phyloP scores from a whole-genome alignment of 176 grass and related monocot species.

The Bolboschoenus planiculmis region DNA sequence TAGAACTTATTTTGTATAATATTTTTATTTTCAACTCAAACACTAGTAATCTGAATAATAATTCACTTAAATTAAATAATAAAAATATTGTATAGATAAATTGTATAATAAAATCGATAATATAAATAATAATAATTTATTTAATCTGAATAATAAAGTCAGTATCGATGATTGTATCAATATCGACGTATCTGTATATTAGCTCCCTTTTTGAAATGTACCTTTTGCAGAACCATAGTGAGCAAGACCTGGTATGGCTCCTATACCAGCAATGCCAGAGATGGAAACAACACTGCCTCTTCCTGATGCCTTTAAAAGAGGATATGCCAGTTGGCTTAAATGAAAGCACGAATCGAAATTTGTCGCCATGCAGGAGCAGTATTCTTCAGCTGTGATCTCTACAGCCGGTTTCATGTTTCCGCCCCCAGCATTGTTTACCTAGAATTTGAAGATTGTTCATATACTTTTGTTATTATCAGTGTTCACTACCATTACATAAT shows the following conservation, averaged over 20 bases:
- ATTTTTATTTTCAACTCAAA: too few relatives aligned
- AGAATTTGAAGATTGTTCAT: not conserved
- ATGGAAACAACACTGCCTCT: slow-evolving; percentile 6
- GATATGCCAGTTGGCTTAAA: slow-evolving; percentile 17
- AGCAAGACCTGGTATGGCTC: not conserved
- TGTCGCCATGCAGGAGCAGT: not conserved
- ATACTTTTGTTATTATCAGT: not conserved
- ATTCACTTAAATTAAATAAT: too few relatives aligned
- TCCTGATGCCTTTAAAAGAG: slow-evolving; percentile 8
- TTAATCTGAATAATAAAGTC: too few relatives aligned
- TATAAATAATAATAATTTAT: too few relatives aligned
- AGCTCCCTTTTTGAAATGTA: too few relatives aligned
- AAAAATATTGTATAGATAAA: too few relatives aligned
- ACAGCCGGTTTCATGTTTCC: not conserved
- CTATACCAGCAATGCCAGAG: not conserved
- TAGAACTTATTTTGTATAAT: too few relatives aligned
- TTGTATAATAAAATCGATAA: too few relatives aligned
- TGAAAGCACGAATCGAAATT: slow-evolving; percentile 19
- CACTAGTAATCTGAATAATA: too few relatives aligned
- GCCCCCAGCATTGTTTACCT: slow-evolving; percentile 11
- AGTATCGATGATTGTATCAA: too few relatives aligned
- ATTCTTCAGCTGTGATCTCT: slow-evolving; percentile 5
- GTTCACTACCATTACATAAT: not conserved
- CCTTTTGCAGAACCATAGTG: not conserved
- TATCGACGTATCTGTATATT: too few relatives aligned